Evolutionary conservation across 176 grass and related monocot species (phyloP).

Genomic region (Saccharum officinarum): DNA sequence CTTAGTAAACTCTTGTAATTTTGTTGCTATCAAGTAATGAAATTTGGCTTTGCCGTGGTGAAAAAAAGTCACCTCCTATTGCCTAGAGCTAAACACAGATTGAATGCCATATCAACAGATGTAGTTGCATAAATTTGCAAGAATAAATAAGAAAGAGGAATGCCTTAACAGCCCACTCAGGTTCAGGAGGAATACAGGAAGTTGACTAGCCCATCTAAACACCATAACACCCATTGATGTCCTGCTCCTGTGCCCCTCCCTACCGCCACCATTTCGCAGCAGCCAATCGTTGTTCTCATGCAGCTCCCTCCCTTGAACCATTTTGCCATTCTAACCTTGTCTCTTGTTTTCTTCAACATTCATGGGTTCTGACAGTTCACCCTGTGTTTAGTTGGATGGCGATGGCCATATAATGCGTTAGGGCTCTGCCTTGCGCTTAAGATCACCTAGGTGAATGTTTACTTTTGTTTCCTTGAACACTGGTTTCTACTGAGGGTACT

Average conservation of each 20-base stretch:
- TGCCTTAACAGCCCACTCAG: not conserved
- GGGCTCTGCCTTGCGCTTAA: not conserved
- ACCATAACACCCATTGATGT: not conserved
- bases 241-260: not conserved
- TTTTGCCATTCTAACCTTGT: not conserved
- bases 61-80: not conserved
- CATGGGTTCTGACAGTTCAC: not conserved
- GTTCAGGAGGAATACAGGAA: not conserved
- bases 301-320: not conserved
- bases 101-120: not conserved
- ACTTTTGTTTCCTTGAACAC: not conserved
- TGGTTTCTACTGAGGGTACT: not conserved
- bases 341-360: not conserved
- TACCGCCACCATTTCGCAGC: not conserved
- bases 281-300: not conserved
- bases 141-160: not conserved
- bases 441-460: too few species aligned
- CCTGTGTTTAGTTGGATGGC: not conserved
- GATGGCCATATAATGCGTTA: not conserved
- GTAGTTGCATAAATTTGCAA: not conserved
- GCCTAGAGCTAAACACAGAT: not conserved
- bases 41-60: too few species aligned
- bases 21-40: too few species aligned
- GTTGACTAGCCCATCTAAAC: not conserved
- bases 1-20: too few species aligned